Evolutionary conservation across 1,284 basidiomycete species (phyloP), one percentile per base, ranked within the genome.

Genomic region (Leccinum holopus): DNA sequence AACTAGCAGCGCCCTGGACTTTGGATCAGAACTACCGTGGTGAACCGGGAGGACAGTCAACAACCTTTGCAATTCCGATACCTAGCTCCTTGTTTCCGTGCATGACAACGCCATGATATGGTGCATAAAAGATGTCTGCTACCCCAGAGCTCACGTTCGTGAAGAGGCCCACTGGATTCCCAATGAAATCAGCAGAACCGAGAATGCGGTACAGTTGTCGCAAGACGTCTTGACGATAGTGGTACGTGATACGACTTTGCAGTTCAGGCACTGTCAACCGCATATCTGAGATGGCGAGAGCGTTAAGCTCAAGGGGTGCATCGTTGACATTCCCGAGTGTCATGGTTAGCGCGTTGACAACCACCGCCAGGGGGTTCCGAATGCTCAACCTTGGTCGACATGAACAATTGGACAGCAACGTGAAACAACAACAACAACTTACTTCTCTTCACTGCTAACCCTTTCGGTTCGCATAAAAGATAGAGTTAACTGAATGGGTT

Each of bases 91-190:
- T 90, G 77, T 97, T 96, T 16, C 97, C 97, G 72, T 97, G 95
- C 87, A 98, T 94, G 61, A 99, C 92, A 39, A 97, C 92, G 41
- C 97, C 97, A 66, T 97, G 92, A 81, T 97, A 98, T 9, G 97
- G 97, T 77, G 98, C 97, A 72, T 99, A 98, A 82, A 99, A 99
- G 68, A 99, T 96, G 76, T 99, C 97, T 55, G 93, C 92, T 8
- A 99, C 94, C n/a, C 97, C 97, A 28, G 95, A 98, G 72, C 94
- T 97, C 72, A 99, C 96, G 72, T 98, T 99, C 65, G 94, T 98
- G 82, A 99, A 99, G 58, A 99, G 82, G 12, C 97, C 97, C 33
- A 98, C 95, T 5, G 97, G 97, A 70, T 92, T 92, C 8, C 87
- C 91, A 65, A 93, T 89, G 79, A 99, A 98, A 77, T 99, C 97